A percentile compares a stretch with the other conserved stretches of the same genome.
Evolutionary conservation across 345 rosid genomes (phyloP).

Genomic region (Arabidopsis thaliana): TAIR10.1 NC_003074.8:6641001-6641500

Average conservation of each 20-base stretch:
- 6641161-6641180: constrained; percentile 41
- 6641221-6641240: constrained; percentile 72
- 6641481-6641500: constrained; percentile 45
- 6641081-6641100: constrained; percentile 72
- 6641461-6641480: constrained; percentile 49
- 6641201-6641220: constrained; percentile 58
- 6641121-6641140: constrained; percentile 79
- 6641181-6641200: constrained; percentile 41
- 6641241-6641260: constrained; percentile 80
- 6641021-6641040: constrained; percentile 75
- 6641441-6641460: constrained; percentile 41
- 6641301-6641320: constrained; percentile 75
- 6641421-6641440: constrained; percentile 48
- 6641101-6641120: constrained; percentile 72
- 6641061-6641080: constrained; percentile 45
- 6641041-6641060: constrained; percentile 64
- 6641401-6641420: constrained; percentile 56
- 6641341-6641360: constrained; percentile 75
- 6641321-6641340: constrained; percentile 78
- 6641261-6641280: constrained; percentile 97
- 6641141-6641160: constrained; percentile 69
- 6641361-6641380: constrained; percentile 66
- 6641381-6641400: constrained; percentile 48
- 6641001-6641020: constrained; percentile 67
- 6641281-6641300: constrained; percentile 85